These are phyloP conservation scores for Lyophyllum atratum DNA, from an alignment of 768 basidiomycete genomes.

Conservation along the genomic window DNA sequence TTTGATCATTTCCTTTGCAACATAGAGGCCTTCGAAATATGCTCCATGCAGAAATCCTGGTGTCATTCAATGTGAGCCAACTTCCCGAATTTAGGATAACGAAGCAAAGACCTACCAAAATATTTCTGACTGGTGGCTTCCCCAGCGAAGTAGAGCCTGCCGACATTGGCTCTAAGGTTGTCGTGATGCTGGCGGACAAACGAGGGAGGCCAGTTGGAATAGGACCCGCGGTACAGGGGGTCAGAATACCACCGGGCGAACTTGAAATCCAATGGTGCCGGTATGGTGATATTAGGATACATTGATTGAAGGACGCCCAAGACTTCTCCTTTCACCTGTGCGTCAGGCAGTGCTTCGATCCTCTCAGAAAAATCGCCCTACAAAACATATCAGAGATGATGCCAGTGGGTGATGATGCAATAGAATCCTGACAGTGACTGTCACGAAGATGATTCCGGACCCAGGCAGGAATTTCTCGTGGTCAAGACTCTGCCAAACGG, in stretches of 20 bases:
- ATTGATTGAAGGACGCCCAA: constrained; percentile 58
- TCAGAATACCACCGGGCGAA: constrained; percentile 57
- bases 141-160: constrained; percentile 61
- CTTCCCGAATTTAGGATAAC: not conserved
- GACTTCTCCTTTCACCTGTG: constrained; percentile 51
- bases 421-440: constrained; percentile 41
- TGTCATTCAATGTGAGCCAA: not conserved
- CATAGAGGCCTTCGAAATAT: constrained; percentile 52
- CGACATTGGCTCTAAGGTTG: constrained; percentile 57
- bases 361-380: constrained; percentile 65
- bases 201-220: constrained; percentile 70
- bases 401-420: not conserved
- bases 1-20: constrained; percentile 38
- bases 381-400: not conserved
- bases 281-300: constrained; percentile 57
- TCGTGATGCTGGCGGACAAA: constrained; percentile 55
- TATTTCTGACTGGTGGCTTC: constrained; percentile 61
- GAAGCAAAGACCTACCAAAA: constrained; percentile 44
- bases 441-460: constrained; percentile 57
- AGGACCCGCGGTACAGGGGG: constrained; percentile 58
- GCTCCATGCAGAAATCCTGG: constrained; percentile 61
- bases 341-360: constrained; percentile 52
- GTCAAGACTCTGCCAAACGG: constrained; percentile 70
- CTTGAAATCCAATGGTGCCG: constrained; percentile 56
- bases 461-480: constrained; percentile 58